Conservation (phyloP, 2,329 filamentous ascomycete species). For the Basipetospora chlamydospora region DNA sequence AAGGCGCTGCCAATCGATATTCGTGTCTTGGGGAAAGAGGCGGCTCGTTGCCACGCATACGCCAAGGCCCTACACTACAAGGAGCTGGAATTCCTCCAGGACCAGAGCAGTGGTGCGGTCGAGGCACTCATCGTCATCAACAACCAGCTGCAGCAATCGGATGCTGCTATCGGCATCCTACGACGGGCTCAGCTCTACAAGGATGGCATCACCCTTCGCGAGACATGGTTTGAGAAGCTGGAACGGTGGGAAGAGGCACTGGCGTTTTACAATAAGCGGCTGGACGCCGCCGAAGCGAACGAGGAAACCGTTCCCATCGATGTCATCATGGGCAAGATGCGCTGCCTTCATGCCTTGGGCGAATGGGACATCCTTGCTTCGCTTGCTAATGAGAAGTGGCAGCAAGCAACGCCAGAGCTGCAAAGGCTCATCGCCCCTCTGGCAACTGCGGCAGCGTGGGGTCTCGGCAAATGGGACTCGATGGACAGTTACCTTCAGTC, state of each 20-base stretch:
- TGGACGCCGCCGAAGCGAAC: constrained; percentile 3
- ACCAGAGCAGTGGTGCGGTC: constrained; percentile 88
- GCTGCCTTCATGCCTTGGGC: constrained; percentile 87
- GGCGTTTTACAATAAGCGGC: constrained; percentile 72
- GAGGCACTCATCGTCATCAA: constrained; percentile 98
- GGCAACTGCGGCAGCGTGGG: constrained; percentile 92
- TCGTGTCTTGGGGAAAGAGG: constrained; percentile 81
- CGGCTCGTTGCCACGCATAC: constrained; percentile 92
- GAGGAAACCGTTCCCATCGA: constrained; percentile 63
- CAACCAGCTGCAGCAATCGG: constrained; percentile 95
- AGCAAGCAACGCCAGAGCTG: constrained; percentile 73
- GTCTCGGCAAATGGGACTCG: constrained; percentile 87
- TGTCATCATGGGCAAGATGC: constrained; percentile 99
- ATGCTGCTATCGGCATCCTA: constrained; percentile 94
- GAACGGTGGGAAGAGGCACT: constrained; percentile 97
- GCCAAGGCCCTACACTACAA: constrained; percentile 98
- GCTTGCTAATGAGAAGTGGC: constrained; percentile 86
- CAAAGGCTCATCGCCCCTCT: constrained; percentile 84
- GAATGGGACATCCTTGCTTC: constrained; percentile 92
- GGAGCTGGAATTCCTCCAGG: constrained; percentile 93
- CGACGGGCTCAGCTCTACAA: constrained; percentile 91
- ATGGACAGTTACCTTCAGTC: constrained; percentile 96
- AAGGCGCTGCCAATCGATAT: constrained; percentile 98
- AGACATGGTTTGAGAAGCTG: constrained; percentile 98
- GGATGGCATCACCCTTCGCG: constrained; percentile 82